phyloP scores from a whole-genome alignment of 495 filamentous ascomycete genomes.

The Talaromyces trachyspermus region DNA sequence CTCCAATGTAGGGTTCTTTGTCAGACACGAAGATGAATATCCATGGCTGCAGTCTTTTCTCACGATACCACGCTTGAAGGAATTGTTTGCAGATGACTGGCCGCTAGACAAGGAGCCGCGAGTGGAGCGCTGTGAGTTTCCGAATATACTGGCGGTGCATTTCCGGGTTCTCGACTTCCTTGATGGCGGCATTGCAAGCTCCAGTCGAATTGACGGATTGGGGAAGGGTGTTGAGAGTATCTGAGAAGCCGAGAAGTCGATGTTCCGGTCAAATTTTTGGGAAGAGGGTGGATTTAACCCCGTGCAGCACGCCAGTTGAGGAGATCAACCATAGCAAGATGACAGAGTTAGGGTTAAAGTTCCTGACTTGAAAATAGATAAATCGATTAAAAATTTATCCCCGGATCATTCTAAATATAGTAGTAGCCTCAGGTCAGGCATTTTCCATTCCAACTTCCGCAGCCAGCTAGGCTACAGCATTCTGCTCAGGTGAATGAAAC shows the following conservation, averaged over 20 bases:
- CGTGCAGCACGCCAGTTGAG: no score
- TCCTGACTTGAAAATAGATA: no score
- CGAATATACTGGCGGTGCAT: constrained; percentile 18
- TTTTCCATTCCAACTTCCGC: no score
- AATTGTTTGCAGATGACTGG: constrained; percentile 22
- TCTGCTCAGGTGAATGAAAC: no score
- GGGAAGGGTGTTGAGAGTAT: constrained; percentile 25
- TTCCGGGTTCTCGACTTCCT: constrained; percentile 19
- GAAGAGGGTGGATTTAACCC: constrained; percentile 2
- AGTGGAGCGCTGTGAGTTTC: constrained; percentile 17
- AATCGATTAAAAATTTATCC: no score
- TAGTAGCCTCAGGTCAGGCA: no score
- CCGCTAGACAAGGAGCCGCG: constrained; percentile 7
- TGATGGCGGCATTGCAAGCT: constrained; percentile 20
- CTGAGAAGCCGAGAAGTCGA: constrained; percentile 16
- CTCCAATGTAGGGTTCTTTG: constrained; percentile 22
- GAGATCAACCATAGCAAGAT: no score
- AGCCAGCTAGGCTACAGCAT: no score
- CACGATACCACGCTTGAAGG: constrained; percentile 12
- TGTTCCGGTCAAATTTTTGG: constrained; percentile 14
- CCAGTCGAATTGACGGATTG: constrained; percentile 18
- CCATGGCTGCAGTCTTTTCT: constrained; percentile 22
- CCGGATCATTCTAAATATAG: no score
- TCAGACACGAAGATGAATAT: constrained; percentile 15
- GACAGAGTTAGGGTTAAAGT: no score